Percentiles rank a stretch among this genome's conserved stretches.
These are phyloP conservation scores for Cichorium intybus DNA, from an alignment of 140 eudicot species.

Conservation along the genomic window DNA sequence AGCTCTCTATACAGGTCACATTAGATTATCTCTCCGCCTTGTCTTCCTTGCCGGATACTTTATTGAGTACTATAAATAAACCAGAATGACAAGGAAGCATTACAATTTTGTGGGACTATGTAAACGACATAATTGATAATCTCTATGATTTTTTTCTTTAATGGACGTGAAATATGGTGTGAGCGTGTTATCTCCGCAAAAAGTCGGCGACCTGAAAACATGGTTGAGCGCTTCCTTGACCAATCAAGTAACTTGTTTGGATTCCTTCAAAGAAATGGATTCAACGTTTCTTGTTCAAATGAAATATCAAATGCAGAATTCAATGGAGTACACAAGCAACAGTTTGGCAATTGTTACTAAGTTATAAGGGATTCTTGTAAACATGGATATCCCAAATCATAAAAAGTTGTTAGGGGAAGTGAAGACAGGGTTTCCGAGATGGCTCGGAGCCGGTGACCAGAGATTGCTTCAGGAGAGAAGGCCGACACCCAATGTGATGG, in stretches of 20 bases:
- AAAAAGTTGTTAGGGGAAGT: conserved; percentile 39
- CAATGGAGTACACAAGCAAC: conserved; percentile 67
- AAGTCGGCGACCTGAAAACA: conserved; percentile 49
- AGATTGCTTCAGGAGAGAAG: conserved; percentile 40
- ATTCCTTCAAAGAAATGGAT: conserved; percentile 50
- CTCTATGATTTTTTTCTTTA: conserved; percentile 45
- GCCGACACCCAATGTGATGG: conserved; percentile 35
- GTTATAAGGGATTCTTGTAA: conserved; percentile 29
- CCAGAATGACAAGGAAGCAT: conserved; percentile 28
- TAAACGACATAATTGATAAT: conserved; percentile 51
- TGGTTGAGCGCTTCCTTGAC: conserved; percentile 75
- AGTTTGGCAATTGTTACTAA: conserved; percentile 70
- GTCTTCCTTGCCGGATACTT: conserved; percentile 24
- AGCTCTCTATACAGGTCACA: conserved; percentile 48
- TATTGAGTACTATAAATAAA: conserved; percentile 7
- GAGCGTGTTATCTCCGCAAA: conserved; percentile 7
- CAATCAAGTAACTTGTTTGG: conserved; percentile 73
- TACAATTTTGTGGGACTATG: conserved; percentile 42
- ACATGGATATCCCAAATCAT: conserved; percentile 47
- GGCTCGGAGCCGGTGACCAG: conserved; percentile 48
- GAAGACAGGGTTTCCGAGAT: conserved; percentile 35
- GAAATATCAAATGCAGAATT: conserved; percentile 37
- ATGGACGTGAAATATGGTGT: conserved; percentile 21
- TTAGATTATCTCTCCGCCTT: conserved; percentile 27
- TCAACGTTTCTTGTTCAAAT: conserved; percentile 33